Evolutionary conservation across 1,139 yeast species (phyloP).

Genomic region (Taphrina flavorubra): DNA sequence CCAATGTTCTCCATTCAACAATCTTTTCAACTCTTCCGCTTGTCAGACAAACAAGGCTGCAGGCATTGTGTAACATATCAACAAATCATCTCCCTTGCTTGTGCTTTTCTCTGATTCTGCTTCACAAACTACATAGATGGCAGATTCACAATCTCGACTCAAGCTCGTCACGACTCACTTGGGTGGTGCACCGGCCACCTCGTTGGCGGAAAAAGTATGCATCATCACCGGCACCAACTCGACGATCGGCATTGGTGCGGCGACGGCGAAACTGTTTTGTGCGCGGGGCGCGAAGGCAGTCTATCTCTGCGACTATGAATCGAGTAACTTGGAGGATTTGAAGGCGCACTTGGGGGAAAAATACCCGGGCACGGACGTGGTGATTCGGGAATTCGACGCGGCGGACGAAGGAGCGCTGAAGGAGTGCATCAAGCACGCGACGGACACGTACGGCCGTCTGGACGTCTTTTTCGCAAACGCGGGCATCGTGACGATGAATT

Average conservation of each 20-base stretch:
- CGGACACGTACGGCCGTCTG: conserved; percentile 40
- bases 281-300: conserved; percentile 43
- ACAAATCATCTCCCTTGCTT: not conserved
- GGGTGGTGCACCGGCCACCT: conserved; percentile 28
- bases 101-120: too few relatives aligned
- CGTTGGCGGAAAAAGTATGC: conserved; percentile 42
- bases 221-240: conserved; percentile 45
- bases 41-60: not conserved
- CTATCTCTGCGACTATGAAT: conserved; percentile 43
- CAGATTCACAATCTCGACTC: conserved; percentile 10
- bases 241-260: conserved; percentile 43
- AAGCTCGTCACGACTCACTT: conserved; percentile 31
- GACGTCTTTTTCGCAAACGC: conserved; percentile 44
- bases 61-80: conserved; percentile 36
- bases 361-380: conserved; percentile 41
- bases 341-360: conserved; percentile 8
- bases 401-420: conserved; percentile 43
- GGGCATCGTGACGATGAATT: conserved; percentile 37
- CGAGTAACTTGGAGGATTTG: conserved; percentile 28
- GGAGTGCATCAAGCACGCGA: conserved; percentile 38
- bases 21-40: too few relatives aligned
- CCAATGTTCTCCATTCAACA: not conserved
- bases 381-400: conserved; percentile 42
- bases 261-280: conserved; percentile 42
- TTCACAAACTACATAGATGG: not conserved